Evolutionary conservation across 352 stramenopile genomes (phyloP).

Genomic region (Pythium insidiosum): DNA sequence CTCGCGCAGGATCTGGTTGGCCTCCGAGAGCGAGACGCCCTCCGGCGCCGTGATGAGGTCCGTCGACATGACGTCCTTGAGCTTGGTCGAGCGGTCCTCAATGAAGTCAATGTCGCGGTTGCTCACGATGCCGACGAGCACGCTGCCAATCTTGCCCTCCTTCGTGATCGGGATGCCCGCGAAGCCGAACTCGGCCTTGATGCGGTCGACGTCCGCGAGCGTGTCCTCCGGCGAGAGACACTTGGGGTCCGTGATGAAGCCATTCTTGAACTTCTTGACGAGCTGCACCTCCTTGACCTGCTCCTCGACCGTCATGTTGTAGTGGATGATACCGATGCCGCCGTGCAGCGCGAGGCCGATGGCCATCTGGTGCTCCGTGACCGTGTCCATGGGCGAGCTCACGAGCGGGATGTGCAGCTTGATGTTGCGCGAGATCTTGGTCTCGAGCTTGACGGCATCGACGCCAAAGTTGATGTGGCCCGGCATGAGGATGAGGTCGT

Average conservation of each 20-base stretch:
- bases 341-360: conserved; percentile 99
- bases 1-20: conserved; percentile 97
- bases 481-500: conserved; percentile 72
- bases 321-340: conserved; percentile 99
- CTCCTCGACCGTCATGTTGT: conserved; percentile 98
- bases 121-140: conserved; percentile 98
- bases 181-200: conserved; percentile 96
- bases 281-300: conserved; percentile 91
- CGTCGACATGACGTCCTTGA: conserved; percentile 85
- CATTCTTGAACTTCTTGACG: conserved; percentile 99
- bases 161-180: conserved; percentile 99
- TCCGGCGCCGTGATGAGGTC: conserved; percentile 93
- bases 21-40: conserved; percentile 92
- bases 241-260: conserved; percentile 99
- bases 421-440: conserved; percentile 93
- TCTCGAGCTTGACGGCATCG: conserved; percentile 93
- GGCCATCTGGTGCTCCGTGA: conserved; percentile 99
- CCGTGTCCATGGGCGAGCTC: conserved; percentile 99
- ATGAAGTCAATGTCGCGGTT: conserved; percentile 99
- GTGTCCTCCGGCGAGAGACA: conserved; percentile 94
- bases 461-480: conserved; percentile 94
- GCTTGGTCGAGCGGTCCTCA: conserved; percentile 86
- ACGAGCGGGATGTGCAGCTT: conserved; percentile 94
- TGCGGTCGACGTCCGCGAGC: conserved; percentile 92
- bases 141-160: conserved; percentile 95